These are phyloP conservation scores for Vaccinium darrowii DNA, from an alignment of 148 eudicot genomes.

Conservation along the genomic window DNA sequence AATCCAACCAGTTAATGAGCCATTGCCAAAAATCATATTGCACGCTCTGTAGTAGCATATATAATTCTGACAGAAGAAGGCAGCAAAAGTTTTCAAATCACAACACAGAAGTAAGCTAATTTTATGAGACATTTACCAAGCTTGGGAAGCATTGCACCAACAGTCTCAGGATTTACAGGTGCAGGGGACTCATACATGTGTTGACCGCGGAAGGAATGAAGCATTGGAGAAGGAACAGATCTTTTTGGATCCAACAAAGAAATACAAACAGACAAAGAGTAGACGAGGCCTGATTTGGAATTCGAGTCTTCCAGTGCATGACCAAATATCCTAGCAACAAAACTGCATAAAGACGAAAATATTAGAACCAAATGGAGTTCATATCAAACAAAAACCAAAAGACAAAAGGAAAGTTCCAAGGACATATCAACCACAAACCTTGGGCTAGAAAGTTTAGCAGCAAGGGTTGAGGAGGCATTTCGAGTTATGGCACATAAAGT, in stretches of 20 bases:
- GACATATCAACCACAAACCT: constrained; percentile 45
- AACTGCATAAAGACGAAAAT: constrained; percentile 51
- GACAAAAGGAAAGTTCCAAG: background rate
- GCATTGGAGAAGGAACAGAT: constrained; percentile 61
- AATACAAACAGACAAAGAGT: constrained; percentile 85
- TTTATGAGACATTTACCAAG: constrained; percentile 58
- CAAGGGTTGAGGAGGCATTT: constrained; percentile 84
- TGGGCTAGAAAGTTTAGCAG: constrained; percentile 82
- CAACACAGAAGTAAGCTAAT: background rate
- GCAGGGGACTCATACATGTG: constrained; percentile 75
- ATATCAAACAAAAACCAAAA: constrained; percentile 14
- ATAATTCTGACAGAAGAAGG: background rate
- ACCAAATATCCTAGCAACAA: constrained; percentile 78
- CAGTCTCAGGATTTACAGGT: constrained; percentile 77
- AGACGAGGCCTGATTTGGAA: constrained; percentile 75
- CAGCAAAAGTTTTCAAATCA: background rate
- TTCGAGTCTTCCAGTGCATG: constrained; percentile 81
- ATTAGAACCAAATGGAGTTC: constrained; percentile 12
- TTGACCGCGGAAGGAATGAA: constrained; percentile 77
- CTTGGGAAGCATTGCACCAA: constrained; percentile 93
- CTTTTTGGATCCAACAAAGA: constrained; percentile 93
- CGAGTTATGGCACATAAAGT: constrained; percentile 83
- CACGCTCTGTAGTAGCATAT: background rate
- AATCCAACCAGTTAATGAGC: background rate
- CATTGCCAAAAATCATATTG: background rate